Base-by-base conservation (phyloP, 2,329 filamentous ascomycete species). In the Lecanosticta acicola region DNA sequence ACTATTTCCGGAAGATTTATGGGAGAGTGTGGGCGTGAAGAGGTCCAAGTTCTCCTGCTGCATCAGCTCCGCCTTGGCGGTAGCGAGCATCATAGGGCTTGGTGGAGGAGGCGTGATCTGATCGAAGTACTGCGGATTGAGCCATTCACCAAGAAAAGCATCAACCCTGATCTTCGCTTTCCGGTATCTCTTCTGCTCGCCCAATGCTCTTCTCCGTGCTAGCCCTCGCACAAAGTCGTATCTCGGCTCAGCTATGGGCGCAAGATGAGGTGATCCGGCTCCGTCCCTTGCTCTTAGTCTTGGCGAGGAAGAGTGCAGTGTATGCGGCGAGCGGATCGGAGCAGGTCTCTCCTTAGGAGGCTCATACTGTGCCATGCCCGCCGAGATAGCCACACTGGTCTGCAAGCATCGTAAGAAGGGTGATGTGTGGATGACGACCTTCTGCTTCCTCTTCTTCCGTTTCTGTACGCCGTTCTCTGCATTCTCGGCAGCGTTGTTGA, bases 91-190 rank as follows among this genome's bases (percentile, higher is more conserved):
- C 69, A 93, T 78, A 3, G 84, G 79, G 2, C 88, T 91, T 35
- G 81, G 80, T 0, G 93, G 93, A 9, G 93, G 93, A 2, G 89
- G 87, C 0, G 86, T 91, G 54, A 96, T 96, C 42, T 85, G 78
- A 52, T 95, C 89, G 60, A 91, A 98, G 66, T 98, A 98, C 61
- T 90, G 84, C 1, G 89, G 87, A 1, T 85, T 87, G 21, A 97
- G 75, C 93, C 93, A 98, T 73, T 98, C 93, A 39, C 93, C 91
- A 0, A 98, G 75, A 62, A 94, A 96, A 0, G 90, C 85, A 67
- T 98, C 93, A 4, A 98, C 77, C 1, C 93, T 84, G 39, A 98
- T 69, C 8, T 82, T 74, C 2, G 79, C 71, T 53, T 80, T 84
- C 10, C 57, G 49, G 49, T 61, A 52, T 14, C 66, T 59, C 20